Percentiles rank a stretch among this genome's conserved stretches.
phyloP scores from a whole-genome alignment of 2,329 filamentous ascomycete genomes.

The Fusarium algeriense region DNA sequence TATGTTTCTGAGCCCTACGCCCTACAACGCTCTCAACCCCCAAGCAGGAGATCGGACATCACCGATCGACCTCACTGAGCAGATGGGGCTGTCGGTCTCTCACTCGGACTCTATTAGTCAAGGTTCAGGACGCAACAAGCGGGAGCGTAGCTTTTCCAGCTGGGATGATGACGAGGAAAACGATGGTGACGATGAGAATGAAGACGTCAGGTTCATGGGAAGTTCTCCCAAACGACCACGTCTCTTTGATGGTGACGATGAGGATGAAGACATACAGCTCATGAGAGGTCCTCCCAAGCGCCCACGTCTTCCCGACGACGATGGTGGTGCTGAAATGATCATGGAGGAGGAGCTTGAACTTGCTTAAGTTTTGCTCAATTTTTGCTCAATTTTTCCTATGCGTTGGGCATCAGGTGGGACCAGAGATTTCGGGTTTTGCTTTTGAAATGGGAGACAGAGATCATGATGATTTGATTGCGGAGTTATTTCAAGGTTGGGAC shows the following conservation, averaged over 20 bases:
- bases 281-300: not conserved
- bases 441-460: not conserved
- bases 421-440: slow-evolving; percentile 9
- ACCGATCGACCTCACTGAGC: not conserved
- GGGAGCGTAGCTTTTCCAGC: not conserved
- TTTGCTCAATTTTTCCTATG: not conserved
- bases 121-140: not conserved
- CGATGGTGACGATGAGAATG: not conserved
- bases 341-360: not conserved
- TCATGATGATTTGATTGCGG: not conserved
- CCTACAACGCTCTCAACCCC: slow-evolving; percentile 11
- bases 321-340: not conserved
- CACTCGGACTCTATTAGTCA: not conserved
- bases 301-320: not conserved
- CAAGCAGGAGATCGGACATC: not conserved
- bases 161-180: not conserved
- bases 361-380: not conserved
- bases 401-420: not conserved
- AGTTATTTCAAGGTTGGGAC: not conserved
- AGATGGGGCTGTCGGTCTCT: not conserved
- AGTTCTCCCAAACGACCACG: slow-evolving; percentile 2
- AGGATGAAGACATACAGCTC: not conserved
- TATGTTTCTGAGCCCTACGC: slow-evolving; percentile 34
- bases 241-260: not conserved
- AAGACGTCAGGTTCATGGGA: not conserved